Conservation (phyloP, 2,329 filamentous ascomycete species). For the Verticillium nonalfalfae region DNA sequence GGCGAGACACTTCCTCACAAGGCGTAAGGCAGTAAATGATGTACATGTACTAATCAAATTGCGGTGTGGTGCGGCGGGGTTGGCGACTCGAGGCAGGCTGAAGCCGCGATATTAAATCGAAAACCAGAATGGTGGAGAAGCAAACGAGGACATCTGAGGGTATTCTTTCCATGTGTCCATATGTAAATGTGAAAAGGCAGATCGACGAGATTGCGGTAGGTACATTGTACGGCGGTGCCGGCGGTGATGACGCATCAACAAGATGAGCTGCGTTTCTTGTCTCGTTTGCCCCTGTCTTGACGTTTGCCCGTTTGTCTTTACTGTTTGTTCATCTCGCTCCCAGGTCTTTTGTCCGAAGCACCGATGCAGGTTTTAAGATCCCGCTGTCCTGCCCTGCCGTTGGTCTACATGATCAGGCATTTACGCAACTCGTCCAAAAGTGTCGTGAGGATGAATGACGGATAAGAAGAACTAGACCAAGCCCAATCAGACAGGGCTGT, state of each 20-base stretch:
- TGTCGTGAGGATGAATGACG: not conserved
- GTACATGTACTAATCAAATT: not conserved
- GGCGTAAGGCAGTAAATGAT: not conserved
- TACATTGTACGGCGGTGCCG: not conserved
- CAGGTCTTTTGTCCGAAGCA: no score
- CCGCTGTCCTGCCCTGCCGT: not conserved
- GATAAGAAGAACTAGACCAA: not conserved
- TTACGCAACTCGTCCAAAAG: not conserved
- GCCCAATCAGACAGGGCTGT: not conserved
- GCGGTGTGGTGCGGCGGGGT: not conserved
- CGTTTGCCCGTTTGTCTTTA: not conserved
- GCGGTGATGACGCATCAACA: not conserved
- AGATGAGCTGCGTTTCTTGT: not conserved
- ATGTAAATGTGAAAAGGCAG: not conserved
- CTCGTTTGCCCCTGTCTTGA: not conserved
- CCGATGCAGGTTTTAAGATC: not conserved
- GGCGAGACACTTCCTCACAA: not conserved
- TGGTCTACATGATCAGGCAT: not conserved
- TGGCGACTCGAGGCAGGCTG: not conserved
- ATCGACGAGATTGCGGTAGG: not conserved
- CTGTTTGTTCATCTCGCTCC: not conserved
- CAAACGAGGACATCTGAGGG: not conserved
- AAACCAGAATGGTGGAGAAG: not conserved
- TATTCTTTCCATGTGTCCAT: not conserved
- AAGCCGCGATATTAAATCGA: not conserved